These are phyloP conservation scores for Ceratobasidium sp. DNA, from an alignment of 1,284 basidiomycete species.

Conservation along the genomic window DNA sequence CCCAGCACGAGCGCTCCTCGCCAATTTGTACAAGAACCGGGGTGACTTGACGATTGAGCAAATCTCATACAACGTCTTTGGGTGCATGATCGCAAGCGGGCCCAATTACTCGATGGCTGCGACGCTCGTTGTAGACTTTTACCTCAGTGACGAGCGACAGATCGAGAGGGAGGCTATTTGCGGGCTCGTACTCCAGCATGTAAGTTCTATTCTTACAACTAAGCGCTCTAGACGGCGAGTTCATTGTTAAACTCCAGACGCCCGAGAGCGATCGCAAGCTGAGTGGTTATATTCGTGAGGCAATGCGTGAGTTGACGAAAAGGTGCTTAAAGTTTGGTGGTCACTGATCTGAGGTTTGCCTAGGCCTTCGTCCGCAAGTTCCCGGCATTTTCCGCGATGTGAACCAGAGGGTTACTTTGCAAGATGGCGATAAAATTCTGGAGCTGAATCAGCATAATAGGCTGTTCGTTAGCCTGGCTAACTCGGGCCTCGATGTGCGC, in stretches of 20 bases:
- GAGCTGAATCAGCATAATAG: slow-evolving; percentile 37
- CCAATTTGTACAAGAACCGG: slow-evolving; percentile 29
- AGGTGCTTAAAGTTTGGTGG: not conserved
- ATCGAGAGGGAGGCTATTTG: slow-evolving; percentile 45
- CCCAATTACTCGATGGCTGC: slow-evolving; percentile 47
- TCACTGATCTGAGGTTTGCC: not conserved
- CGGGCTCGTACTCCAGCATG: slow-evolving; percentile 30
- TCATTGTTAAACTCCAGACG: slow-evolving; percentile 1
- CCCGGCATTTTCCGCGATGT: slow-evolving; percentile 63
- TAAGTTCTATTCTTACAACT: not conserved
- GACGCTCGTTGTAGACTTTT: slow-evolving; percentile 49
- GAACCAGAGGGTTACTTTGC: slow-evolving; percentile 50
- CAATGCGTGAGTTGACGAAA: slow-evolving; percentile 62
- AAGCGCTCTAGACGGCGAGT: not conserved
- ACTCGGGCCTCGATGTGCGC: slow-evolving; percentile 50
- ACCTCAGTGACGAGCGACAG: slow-evolving; percentile 45
- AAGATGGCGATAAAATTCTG: slow-evolving; percentile 56
- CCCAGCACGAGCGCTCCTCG: slow-evolving; percentile 18
- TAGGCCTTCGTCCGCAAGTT: slow-evolving; percentile 52
- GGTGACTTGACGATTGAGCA: slow-evolving; percentile 38
- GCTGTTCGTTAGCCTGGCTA: slow-evolving; percentile 50
- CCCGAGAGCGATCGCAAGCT: slow-evolving; percentile 55
- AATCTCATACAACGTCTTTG: slow-evolving; percentile 47
- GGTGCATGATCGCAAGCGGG: slow-evolving; percentile 45
- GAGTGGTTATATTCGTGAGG: slow-evolving; percentile 66